Base-by-base conservation (phyloP, 192 early-diverging fungal genomes). In the Fimicolochytrium jonesii region DNA sequence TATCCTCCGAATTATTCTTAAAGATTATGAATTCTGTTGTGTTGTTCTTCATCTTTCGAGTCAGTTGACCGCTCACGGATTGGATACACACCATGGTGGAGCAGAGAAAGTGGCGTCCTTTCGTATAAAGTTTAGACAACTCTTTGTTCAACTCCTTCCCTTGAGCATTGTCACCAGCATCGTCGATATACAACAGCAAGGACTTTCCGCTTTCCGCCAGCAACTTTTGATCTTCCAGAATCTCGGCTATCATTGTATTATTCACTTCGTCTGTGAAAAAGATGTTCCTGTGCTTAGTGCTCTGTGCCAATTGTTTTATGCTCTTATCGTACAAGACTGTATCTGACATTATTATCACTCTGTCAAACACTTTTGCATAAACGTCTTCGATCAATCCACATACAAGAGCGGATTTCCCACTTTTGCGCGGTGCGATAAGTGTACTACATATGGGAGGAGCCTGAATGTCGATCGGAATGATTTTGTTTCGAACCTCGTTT, bases 181-280 rank as follows among this genome's bases (percentile, higher is more conserved):
- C 61, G 31, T 64, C 61, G n/a, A 64, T 64, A 41, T 43, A 52
- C 39, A 64, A 26, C 28, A 64, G 51, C 17, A 64, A 15, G 20
- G 32, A 31, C 28, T 50, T 49, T 15, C 44, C 46, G 35, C 18
- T 31, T 13, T 59, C 41, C 41, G n/a, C 18, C 22, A n/a, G 32
- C 26, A 28, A 1, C 61, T 64, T 51, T 44, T 64, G 61, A 17
- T 15, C 31, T 22, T 52, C 37, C 7, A 64, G 22, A 32, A 64
- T 64, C 7, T n/a, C 51, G 7, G 33, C 39, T 5, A 64, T 64
- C 18, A 23, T 26, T 7, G 30, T 37, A 31, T 64, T 64, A n/a
- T 49, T 29, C 13, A 64, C 61, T 7, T 64, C 61, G 37, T 55
- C 51, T 6, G 25, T 41, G 3, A 53, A 5, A 23, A 25, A 54